Percentiles rank a stretch among this genome's conserved stretches.
phyloP scores from a whole-genome alignment of 192 early-diverging fungal genomes.

The Podila clonocystis region DNA sequence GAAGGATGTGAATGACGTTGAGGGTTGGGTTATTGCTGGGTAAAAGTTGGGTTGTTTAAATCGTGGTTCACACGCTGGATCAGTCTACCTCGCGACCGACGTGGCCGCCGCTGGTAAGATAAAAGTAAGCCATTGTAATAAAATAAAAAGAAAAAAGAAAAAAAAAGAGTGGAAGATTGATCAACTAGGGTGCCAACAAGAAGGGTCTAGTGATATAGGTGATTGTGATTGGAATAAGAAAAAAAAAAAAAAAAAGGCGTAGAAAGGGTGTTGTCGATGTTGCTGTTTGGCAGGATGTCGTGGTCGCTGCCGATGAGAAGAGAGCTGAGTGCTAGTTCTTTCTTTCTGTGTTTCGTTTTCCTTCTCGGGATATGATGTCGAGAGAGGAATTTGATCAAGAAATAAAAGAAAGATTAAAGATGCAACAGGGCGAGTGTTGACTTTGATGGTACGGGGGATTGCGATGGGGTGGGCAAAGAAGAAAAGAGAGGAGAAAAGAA shows the following conservation, averaged over 20 bases:
- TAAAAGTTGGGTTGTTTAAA: not conserved
- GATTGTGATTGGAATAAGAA: conserved; percentile 5
- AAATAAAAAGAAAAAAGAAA: conserved; percentile 21
- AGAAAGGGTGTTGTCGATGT: not conserved
- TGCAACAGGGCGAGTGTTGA: conserved; percentile 3
- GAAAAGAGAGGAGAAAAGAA: not conserved
- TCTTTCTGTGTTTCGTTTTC: not conserved
- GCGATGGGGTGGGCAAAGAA: not conserved
- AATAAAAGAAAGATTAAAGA: not conserved
- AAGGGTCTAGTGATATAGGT: conserved; percentile 53
- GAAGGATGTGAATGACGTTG: not conserved
- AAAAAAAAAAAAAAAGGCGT: conserved; percentile 18
- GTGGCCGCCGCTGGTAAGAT: conserved; percentile 52
- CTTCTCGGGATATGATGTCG: not conserved
- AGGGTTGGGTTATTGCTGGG: not conserved
- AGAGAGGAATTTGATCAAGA: not conserved
- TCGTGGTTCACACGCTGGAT: conserved; percentile 24
- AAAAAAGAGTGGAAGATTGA: not conserved
- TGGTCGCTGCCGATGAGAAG: not conserved
- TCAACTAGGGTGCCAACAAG: conserved; percentile 48
- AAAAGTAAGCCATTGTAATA: conserved; percentile 51
- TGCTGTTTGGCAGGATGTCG: not conserved
- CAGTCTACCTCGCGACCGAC: conserved; percentile 53
- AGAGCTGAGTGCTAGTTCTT: not conserved
- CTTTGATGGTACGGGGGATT: conserved; percentile 1